Evolutionary conservation across 2,329 filamentous ascomycete genomes (phyloP), one percentile per base, ranked within the genome.

Genomic region (Botrytis sinoallii): DNA sequence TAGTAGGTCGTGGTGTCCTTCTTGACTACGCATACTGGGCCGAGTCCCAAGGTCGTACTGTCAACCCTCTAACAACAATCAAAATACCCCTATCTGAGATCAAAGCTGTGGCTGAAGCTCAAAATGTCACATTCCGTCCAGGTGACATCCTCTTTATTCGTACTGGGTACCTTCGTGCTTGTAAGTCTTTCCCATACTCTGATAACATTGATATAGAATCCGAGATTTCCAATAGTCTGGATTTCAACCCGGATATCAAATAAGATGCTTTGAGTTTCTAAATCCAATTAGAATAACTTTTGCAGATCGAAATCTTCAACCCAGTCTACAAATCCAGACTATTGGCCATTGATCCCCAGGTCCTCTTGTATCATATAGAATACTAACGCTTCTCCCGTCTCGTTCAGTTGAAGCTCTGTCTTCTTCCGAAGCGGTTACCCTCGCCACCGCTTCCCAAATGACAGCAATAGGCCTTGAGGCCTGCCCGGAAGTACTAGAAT

Each of bases 11-110:
- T 0, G 86, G 86, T 32, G 82, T 88, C 3, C 80, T 88, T 0
- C 79, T 88, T 0, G 88, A 90, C 78, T 89, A 86, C 71, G 70
- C 71, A 25, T 42, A 65, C 16, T 93, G 90, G 86, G 89, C 90
- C 2, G 84, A 84, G 29, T 82, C 82, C 55, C 85, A 89, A 64
- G 86, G 85, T 48, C 86, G 91, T 71, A 77, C 84, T 66, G 88
- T 88, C 55, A 85, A 91, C 74, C 82, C 89, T 2, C 85, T 87
- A 75, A 89, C 87, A 55, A 76, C 65, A 16, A 76, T 71, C 8
- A 70, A 75, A 35, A 81, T 81, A 59, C 68, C 79, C 2, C 70
- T 80, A 9, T 75, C 75, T 1, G 75, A 82, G 2, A 75, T 84
- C 12, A 78, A 82, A 71, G 78, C 80, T 2, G 81, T 85, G 74